phyloP scores from a whole-genome alignment of 768 basidiomycete genomes.

The Pulveroboletus sp. region DNA sequence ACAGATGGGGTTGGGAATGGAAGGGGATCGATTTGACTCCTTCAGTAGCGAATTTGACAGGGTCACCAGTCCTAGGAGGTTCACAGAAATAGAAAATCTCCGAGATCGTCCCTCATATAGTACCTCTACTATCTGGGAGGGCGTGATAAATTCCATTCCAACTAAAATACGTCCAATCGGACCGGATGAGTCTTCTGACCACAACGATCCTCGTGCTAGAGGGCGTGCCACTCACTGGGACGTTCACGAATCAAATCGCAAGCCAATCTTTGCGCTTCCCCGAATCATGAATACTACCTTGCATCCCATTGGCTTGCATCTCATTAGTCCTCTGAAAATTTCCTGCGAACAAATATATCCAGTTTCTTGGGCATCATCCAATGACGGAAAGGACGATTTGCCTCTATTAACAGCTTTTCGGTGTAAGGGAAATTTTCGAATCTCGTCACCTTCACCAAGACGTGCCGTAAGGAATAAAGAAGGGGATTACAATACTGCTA shows the following conservation, averaged over 20 bases:
- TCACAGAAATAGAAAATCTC: constrained; percentile 48
- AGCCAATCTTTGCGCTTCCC: constrained; percentile 63
- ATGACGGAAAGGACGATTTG: constrained; percentile 46
- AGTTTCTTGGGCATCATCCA: constrained; percentile 49
- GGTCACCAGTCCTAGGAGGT: constrained; percentile 16
- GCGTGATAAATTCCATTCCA: constrained; percentile 64
- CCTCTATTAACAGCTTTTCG: constrained; percentile 34
- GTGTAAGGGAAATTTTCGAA: constrained; percentile 47
- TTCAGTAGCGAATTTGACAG: constrained; percentile 34
- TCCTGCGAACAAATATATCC: constrained; percentile 51
- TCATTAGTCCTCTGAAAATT: constrained; percentile 27
- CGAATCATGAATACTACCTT: constrained; percentile 14
- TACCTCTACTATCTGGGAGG: constrained; percentile 57
- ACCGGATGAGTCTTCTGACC: constrained; percentile 3
- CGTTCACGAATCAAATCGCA: constrained; percentile 59
- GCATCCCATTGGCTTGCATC: constrained; percentile 17
- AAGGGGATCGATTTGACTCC: constrained; percentile 46
- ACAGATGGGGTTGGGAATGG: constrained; percentile 40
- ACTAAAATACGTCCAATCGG: constrained; percentile 41
- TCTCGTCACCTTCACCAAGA: constrained; percentile 46
- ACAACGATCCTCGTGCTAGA: not conserved
- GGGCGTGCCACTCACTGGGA: constrained; percentile 46
- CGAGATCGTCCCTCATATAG: constrained; percentile 58
- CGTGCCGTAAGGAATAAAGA: constrained; percentile 61
- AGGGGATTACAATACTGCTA: constrained; percentile 54